Conservation (phyloP, 768 basidiomycete genomes). For the Phaffia australis region DNA sequence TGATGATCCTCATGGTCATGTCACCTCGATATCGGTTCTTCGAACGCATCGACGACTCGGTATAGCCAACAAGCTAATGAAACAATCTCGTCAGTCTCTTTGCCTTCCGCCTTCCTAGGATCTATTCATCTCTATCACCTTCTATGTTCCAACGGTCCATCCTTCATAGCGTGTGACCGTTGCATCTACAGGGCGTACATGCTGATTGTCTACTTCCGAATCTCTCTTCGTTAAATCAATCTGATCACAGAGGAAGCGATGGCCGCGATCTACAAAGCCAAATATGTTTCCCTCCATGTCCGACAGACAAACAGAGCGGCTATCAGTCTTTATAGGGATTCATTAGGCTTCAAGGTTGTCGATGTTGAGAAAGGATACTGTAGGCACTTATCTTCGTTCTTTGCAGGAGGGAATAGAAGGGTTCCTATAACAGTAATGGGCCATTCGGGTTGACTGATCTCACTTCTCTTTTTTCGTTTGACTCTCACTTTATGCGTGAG, state of each 20-base stretch:
- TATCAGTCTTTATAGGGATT: constrained; percentile 73
- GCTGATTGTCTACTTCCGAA: no score
- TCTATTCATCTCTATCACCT: background rate
- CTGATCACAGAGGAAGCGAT: constrained; percentile 67
- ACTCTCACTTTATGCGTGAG: background rate
- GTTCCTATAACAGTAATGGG: no score
- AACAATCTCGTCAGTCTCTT: constrained; percentile 64
- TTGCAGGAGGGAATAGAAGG: background rate
- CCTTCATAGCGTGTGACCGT: background rate
- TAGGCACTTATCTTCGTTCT: constrained; percentile 41
- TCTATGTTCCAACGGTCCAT: background rate
- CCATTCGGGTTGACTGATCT: no score
- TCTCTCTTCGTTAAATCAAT: background rate
- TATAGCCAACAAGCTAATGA: constrained; percentile 85
- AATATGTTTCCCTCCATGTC: constrained; percentile 79
- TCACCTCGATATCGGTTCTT: constrained; percentile 91
- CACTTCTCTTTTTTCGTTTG: background rate
- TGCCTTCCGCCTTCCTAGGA: background rate
- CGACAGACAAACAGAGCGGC: constrained; percentile 92
- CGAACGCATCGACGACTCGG: constrained; percentile 83
- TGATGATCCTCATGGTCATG: constrained; percentile 67
- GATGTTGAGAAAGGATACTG: constrained; percentile 84
- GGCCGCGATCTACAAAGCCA: constrained; percentile 71
- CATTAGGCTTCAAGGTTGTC: constrained; percentile 76
- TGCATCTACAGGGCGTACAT: background rate